Conservation (phyloP, 345 rosid genomes). For the Syzygium oleosum region DNA sequence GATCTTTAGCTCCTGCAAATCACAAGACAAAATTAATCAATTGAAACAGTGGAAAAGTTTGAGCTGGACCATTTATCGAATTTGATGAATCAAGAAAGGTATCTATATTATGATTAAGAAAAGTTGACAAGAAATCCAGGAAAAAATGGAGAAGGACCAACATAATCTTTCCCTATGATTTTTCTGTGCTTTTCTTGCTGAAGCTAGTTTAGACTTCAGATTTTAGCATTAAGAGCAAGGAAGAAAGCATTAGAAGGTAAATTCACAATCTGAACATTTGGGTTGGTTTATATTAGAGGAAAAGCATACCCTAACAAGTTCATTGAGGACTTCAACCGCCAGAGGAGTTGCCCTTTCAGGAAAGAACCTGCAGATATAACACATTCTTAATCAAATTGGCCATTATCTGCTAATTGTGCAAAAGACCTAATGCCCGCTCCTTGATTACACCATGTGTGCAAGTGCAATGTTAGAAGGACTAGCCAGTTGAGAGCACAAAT, state of each 20-base stretch:
- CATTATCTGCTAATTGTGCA: background rate
- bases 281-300: background rate
- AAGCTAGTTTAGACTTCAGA: background rate
- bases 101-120: background rate
- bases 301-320: slow-evolving; percentile 53
- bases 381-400: slow-evolving; percentile 3
- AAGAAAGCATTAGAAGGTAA: background rate
- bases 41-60: background rate
- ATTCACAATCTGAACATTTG: background rate
- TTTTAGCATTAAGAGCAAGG: background rate
- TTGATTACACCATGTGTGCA: background rate
- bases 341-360: slow-evolving; percentile 69
- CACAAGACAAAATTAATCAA: background rate
- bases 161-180: background rate
- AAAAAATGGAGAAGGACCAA: background rate
- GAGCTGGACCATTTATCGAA: background rate
- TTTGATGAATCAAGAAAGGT: background rate
- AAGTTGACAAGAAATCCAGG: background rate
- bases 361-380: slow-evolving; percentile 53
- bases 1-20: slow-evolving; percentile 60
- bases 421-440: background rate
- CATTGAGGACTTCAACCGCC: slow-evolving; percentile 52
- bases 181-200: background rate
- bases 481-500: background rate
- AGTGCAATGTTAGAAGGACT: background rate